These are phyloP conservation scores for Aspergillus neotritici DNA, from an alignment of 2,329 filamentous ascomycete genomes.

Conservation along the genomic window DNA sequence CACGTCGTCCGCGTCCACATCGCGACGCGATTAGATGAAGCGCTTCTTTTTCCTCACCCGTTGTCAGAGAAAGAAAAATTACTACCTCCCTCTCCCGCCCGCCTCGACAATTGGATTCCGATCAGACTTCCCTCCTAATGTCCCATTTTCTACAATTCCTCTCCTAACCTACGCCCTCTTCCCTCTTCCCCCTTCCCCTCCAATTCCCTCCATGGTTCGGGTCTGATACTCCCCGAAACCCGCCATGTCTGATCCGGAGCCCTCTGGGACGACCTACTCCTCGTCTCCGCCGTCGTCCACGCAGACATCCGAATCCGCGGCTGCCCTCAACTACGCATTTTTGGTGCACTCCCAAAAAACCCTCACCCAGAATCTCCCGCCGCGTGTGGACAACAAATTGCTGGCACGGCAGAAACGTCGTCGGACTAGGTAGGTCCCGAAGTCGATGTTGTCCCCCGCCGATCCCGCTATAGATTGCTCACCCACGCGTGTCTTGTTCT, in stretches of 20 bases:
- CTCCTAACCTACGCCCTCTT: slow-evolving; percentile 5
- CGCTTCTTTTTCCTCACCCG: slow-evolving; percentile 10
- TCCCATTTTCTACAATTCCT: not conserved
- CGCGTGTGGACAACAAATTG: slow-evolving; percentile 55
- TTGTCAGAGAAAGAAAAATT: no score
- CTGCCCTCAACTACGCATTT: slow-evolving; percentile 47
- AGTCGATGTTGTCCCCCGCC: slow-evolving; percentile 1
- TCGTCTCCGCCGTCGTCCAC: slow-evolving; percentile 31
- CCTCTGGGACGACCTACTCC: slow-evolving; percentile 22
- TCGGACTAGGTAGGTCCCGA: slow-evolving; percentile 52
- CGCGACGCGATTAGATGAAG: slow-evolving; percentile 27
- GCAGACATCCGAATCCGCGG: slow-evolving; percentile 27
- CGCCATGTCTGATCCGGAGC: slow-evolving; percentile 35
- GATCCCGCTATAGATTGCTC: slow-evolving; percentile 5
- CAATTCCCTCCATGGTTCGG: slow-evolving; percentile 11
- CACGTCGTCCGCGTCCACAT: slow-evolving; percentile 28
- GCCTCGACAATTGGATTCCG: slow-evolving; percentile 17
- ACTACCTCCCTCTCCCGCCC: slow-evolving; percentile 10
- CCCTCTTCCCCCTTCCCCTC: slow-evolving; percentile 5
- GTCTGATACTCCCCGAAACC: slow-evolving; percentile 14
- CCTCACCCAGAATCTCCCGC: slow-evolving; percentile 51
- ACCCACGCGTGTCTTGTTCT: not conserved
- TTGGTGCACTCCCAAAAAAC: slow-evolving; percentile 56
- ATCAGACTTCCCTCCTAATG: slow-evolving; percentile 4
- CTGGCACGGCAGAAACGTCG: slow-evolving; percentile 57